Conservation (phyloP, 225 moss, liverwort and hornwort genomes). For the Anthoceros angustus region DNA sequence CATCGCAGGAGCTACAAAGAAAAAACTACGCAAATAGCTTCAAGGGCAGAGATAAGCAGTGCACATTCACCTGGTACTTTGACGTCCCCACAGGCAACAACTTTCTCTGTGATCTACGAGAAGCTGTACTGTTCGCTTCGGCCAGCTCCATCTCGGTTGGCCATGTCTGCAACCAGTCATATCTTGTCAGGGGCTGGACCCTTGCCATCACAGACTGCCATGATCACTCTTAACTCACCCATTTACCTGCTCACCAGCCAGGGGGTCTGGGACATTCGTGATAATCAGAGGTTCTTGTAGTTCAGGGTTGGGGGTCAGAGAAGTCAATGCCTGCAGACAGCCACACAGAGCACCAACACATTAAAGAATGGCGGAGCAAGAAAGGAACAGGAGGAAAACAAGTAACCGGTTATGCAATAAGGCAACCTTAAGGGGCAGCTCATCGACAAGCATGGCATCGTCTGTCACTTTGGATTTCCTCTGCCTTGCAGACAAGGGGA, state of each 20-base stretch:
- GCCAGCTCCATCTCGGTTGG: constrained; percentile 91
- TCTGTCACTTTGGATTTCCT: constrained; percentile 12
- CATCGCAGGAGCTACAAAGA: neutral
- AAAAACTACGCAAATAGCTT: neutral
- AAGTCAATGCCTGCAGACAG: constrained; percentile 4
- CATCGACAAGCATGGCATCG: constrained; percentile 13
- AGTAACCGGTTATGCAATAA: neutral
- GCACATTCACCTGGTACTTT: constrained; percentile 60
- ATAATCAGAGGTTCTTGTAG: constrained; percentile 58
- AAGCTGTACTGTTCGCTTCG: constrained; percentile 34
- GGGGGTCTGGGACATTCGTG: constrained; percentile 60
- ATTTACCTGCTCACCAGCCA: constrained; percentile 85
- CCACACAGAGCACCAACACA: neutral
- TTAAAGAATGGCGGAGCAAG: neutral
- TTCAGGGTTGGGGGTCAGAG: constrained; percentile 20
- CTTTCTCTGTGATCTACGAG: constrained; percentile 31
- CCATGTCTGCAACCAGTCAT: constrained; percentile 60
- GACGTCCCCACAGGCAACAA: constrained; percentile 73
- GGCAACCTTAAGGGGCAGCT: constrained; percentile 5
- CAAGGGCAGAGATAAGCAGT: constrained; percentile 1
- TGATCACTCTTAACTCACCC: neutral
- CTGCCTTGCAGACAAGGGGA: constrained; percentile 39
- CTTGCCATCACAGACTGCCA: neutral
- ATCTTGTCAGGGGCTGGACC: neutral
- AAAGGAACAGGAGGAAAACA: neutral